A percentile compares a stretch with the other conserved stretches of the same genome.
phyloP scores from a whole-genome alignment of 225 moss, liverwort and hornwort species.

The Sphagnum tenellum region DNA sequence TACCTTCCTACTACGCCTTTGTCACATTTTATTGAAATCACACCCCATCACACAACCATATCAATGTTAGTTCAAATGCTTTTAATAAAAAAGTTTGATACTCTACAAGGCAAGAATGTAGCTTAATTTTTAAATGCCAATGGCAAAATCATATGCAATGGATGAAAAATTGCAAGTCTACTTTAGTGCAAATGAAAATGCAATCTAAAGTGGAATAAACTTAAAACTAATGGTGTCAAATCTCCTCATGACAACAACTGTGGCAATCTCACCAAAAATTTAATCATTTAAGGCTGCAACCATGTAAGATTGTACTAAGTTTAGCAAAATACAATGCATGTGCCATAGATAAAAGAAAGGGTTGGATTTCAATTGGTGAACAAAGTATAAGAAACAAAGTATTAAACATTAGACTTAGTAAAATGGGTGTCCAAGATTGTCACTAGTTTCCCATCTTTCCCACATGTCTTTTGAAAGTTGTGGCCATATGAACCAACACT shows the following conservation, averaged over 20 bases:
- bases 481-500: not conserved
- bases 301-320: not conserved
- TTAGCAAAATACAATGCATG: no score
- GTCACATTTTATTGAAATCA: constrained; percentile 60
- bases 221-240: constrained; percentile 89
- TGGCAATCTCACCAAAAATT: constrained; percentile 92
- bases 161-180: no score
- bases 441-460: constrained; percentile 99
- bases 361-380: no score
- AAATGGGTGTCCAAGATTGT: constrained; percentile 37
- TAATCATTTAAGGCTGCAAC: constrained; percentile 82
- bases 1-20: constrained; percentile 86
- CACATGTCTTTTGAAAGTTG: constrained; percentile 94
- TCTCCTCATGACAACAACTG: constrained; percentile 96
- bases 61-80: no score
- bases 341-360: no score
- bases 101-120: no score
- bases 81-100: no score
- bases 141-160: no score
- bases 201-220: constrained; percentile 6
- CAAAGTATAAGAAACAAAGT: no score
- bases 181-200: no score
- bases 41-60: constrained; percentile 37
- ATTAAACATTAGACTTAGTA: no score
- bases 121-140: no score